Conservation (phyloP, 305 asterid species). For the Ilex paraguariensis region DNA sequence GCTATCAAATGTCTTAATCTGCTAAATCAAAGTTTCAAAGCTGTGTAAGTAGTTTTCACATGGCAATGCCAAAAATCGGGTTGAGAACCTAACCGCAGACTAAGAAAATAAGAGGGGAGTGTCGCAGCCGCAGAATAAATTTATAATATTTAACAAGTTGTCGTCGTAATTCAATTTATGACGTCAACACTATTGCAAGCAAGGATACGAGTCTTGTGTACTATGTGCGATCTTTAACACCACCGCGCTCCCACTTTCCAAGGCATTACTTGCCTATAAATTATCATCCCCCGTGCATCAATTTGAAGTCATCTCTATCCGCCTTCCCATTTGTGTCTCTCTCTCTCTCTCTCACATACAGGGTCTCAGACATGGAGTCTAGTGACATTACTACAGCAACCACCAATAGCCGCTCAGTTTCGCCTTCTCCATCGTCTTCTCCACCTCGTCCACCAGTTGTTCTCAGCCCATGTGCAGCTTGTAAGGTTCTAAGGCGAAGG, state of each 20-base stretch:
- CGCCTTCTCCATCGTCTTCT: slow-evolving; percentile 21
- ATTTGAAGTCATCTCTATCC: neutral
- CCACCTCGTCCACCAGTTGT: slow-evolving; percentile 28
- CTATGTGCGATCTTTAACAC: too few relatives aligned
- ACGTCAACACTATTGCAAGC: too few relatives aligned
- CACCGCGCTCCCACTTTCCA: neutral
- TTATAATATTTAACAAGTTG: neutral
- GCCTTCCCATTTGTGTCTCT: neutral
- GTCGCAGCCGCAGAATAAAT: too few relatives aligned
- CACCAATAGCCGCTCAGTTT: slow-evolving; percentile 13
- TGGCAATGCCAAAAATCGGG: slow-evolving; percentile 1
- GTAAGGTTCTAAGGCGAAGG: slow-evolving; percentile 61
- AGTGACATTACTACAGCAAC: slow-evolving; percentile 25
- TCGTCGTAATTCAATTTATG: slow-evolving; percentile 8
- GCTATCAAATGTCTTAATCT: too few relatives aligned
- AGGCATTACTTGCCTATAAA: slow-evolving; percentile 14
- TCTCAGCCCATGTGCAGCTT: slow-evolving; percentile 76
- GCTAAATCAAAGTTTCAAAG: too few relatives aligned
- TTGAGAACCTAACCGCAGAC: neutral
- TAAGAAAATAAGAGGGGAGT: slow-evolving; percentile 12
- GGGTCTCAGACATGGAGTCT: slow-evolving; percentile 24
- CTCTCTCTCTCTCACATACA: neutral
- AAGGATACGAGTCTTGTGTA: too few relatives aligned
- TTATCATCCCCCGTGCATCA: slow-evolving; percentile 4
- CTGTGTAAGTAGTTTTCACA: too few relatives aligned